Conservation (phyloP, 768 basidiomycete genomes). For the Gymnopilus dilepis region DNA sequence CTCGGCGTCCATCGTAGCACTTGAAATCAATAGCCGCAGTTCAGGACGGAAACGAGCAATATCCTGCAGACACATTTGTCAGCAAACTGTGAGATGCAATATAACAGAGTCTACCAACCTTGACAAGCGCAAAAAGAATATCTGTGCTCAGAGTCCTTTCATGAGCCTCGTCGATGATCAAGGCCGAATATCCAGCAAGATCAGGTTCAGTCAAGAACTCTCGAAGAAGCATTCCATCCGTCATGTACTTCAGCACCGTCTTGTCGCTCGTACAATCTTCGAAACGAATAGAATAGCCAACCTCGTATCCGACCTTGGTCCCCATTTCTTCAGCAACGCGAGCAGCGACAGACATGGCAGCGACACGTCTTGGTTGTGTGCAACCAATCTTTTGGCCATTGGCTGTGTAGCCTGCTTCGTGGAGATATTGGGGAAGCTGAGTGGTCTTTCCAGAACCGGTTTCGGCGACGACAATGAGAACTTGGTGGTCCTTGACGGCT, state of each 20-base stretch:
- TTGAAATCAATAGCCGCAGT: constrained; percentile 90
- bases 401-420: constrained; percentile 94
- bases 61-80: constrained; percentile 65
- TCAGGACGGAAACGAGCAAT: constrained; percentile 97
- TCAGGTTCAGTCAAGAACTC: constrained; percentile 98
- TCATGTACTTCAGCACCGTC: constrained; percentile 99
- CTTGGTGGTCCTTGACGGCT: constrained; percentile 90
- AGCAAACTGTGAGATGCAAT: constrained; percentile 11
- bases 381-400: constrained; percentile 91
- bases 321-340: constrained; percentile 99
- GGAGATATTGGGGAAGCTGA: constrained; percentile 96
- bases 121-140: constrained; percentile 96
- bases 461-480: constrained; percentile 97
- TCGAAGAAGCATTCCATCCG: constrained; percentile 96
- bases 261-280: constrained; percentile 99
- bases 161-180: constrained; percentile 99
- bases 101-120: constrained; percentile 64
- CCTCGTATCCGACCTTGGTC: constrained; percentile 94
- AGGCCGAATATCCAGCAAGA: constrained; percentile 89
- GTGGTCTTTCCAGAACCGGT: constrained; percentile 99
- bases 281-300: constrained; percentile 99
- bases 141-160: constrained; percentile 98
- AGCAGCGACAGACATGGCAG: constrained; percentile 98
- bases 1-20: constrained; percentile 96
- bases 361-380: constrained; percentile 97